Evolutionary conservation across 2,329 filamentous ascomycete genomes (phyloP).

Genomic region (Ascocoryne sarcoides): DNA sequence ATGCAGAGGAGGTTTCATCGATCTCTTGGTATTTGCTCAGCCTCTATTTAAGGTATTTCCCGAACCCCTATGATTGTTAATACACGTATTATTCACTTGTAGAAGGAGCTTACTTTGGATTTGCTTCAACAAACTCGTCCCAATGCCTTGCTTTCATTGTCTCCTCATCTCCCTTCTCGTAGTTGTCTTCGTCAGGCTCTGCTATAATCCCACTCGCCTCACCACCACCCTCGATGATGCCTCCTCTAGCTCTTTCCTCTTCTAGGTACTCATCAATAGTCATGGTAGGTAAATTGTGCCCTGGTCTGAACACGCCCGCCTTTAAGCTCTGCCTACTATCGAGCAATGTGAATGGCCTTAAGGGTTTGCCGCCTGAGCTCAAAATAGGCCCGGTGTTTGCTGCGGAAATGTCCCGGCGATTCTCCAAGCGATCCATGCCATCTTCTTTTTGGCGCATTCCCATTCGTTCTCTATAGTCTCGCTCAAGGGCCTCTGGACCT

Average conservation of each 20-base stretch:
- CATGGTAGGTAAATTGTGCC: constrained; percentile 95
- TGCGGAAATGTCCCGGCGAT: constrained; percentile 41
- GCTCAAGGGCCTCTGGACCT: constrained; percentile 34
- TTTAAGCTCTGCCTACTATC: constrained; percentile 67
- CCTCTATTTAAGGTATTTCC: constrained; percentile 81
- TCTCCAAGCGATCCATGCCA: constrained; percentile 60
- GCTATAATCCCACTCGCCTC: constrained; percentile 59
- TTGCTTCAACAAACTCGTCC: constrained; percentile 90
- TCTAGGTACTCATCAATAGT: constrained; percentile 95
- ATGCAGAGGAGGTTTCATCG: no score
- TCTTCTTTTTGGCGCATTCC: constrained; percentile 40
- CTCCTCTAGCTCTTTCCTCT: constrained; percentile 75
- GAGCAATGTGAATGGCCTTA: constrained; percentile 84
- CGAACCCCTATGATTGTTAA: constrained; percentile 41
- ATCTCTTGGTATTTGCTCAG: constrained; percentile 25
- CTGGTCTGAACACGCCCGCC: constrained; percentile 76
- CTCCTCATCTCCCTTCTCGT: constrained; percentile 78
- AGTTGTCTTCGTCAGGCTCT: constrained; percentile 80
- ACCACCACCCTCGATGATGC: constrained; percentile 85
- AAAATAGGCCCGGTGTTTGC: constrained; percentile 62
- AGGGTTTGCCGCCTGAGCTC: constrained; percentile 68
- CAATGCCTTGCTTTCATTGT: constrained; percentile 89
- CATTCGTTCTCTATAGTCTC: constrained; percentile 38
- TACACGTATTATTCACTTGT: not conserved
- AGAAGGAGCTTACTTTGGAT: constrained; percentile 50